phyloP scores from a whole-genome alignment of 106 monocot species.

The Dactylorhiza incarnata region DNA sequence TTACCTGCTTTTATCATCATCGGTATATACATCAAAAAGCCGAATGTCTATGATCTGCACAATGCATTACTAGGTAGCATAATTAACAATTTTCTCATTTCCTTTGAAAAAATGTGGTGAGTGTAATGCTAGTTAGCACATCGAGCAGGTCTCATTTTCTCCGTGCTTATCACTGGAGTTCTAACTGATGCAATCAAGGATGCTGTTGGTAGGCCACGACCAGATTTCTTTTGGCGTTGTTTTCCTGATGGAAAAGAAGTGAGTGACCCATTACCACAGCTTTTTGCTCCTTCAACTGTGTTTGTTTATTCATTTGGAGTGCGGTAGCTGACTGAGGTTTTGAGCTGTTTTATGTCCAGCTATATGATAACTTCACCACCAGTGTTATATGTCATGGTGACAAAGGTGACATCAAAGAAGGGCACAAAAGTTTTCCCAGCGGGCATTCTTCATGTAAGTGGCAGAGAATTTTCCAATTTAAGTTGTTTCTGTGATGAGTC shows the following conservation, averaged over 20 bases:
- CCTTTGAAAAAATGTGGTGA: not conserved
- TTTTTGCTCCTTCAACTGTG: not conserved
- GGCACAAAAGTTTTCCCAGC: conserved; percentile 49
- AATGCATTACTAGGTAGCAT: conserved; percentile 57
- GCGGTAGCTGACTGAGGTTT: not conserved
- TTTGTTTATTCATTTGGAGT: not conserved
- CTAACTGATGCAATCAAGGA: conserved; percentile 68
- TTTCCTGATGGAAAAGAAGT: conserved; percentile 60
- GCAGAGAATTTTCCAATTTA: not conserved
- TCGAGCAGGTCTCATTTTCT: conserved; percentile 46
- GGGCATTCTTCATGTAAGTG: conserved; percentile 44
- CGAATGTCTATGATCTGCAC: conserved; percentile 72
- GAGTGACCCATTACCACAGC: not conserved
- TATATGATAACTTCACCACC: conserved; percentile 20
- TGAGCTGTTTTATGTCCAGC: conserved; percentile 9
- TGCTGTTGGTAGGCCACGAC: conserved; percentile 68
- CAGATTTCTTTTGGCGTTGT: conserved; percentile 76
- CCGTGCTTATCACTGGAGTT: conserved; percentile 58
- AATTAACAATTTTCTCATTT: conserved; percentile 6
- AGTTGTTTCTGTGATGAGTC: not conserved
- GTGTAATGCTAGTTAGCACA: not conserved
- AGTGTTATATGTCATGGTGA: conserved; percentile 36
- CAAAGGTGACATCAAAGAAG: conserved; percentile 31
- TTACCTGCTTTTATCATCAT: conserved; percentile 32
- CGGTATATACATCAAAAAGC: conserved; percentile 41